These are phyloP conservation scores for Phytophthora nicotianae DNA, from an alignment of 352 stramenopile species.

Conservation along the genomic window DNA sequence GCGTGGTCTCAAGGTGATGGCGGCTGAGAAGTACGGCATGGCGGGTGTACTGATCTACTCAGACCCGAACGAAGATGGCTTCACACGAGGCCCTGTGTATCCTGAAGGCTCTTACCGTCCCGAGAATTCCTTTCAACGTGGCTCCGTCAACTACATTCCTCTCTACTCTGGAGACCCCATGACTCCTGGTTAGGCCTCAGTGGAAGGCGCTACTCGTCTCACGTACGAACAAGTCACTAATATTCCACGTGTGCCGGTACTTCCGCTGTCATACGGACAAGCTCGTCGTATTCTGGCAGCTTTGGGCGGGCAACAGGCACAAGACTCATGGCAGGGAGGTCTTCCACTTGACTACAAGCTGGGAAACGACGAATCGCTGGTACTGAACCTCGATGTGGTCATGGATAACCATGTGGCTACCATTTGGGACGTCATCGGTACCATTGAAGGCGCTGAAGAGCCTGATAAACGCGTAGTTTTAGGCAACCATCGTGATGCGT, in stretches of 20 bases:
- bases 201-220: slow-evolving; percentile 40
- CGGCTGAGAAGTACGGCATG: slow-evolving; percentile 62
- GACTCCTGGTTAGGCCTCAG: slow-evolving; percentile 37
- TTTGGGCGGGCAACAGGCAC: slow-evolving; percentile 58
- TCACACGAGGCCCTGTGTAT: slow-evolving; percentile 54
- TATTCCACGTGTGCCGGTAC: slow-evolving; percentile 60
- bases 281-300: slow-evolving; percentile 63
- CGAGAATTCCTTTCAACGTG: slow-evolving; percentile 60
- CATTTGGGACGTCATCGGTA: slow-evolving; percentile 90
- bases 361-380: slow-evolving; percentile 57
- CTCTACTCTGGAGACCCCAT: slow-evolving; percentile 65
- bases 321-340: slow-evolving; percentile 56
- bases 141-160: slow-evolving; percentile 66
- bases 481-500: slow-evolving; percentile 90
- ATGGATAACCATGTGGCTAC: slow-evolving; percentile 73
- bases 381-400: slow-evolving; percentile 57
- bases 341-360: slow-evolving; percentile 68
- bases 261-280: slow-evolving; percentile 74
- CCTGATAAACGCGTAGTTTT: slow-evolving; percentile 74
- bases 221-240: slow-evolving; percentile 36
- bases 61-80: slow-evolving; percentile 78
- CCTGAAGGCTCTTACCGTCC: slow-evolving; percentile 68
- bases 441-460: slow-evolving; percentile 54
- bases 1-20: slow-evolving; percentile 67
- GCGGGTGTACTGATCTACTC: slow-evolving; percentile 71